Evolutionary conservation across 306 rosid genomes (phyloP).

Genomic region (Cyclanthera cordifolia): DNA sequence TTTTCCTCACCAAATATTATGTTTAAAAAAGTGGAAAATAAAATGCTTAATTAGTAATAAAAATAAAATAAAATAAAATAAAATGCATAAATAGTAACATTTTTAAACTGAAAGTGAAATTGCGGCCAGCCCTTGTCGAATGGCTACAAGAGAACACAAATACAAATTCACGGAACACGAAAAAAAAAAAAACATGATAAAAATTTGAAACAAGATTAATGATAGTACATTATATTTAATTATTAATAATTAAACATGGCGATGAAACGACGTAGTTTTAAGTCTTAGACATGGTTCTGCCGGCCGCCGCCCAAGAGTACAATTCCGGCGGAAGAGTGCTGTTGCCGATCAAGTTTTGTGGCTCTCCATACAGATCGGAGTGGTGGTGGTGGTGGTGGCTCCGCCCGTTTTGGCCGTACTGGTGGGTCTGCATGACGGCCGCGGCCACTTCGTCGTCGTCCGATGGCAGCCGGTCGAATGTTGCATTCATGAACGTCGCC

Average conservation of each 20-base stretch:
- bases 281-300: conserved; percentile 15
- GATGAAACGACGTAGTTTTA: background rate
- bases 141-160: background rate
- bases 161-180: background rate
- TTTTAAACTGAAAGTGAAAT: background rate
- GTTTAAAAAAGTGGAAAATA: no score
- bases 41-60: no score
- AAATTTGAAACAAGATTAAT: no score
- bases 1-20: no score
- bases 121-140: background rate
- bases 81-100: no score
- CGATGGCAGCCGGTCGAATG: conserved; percentile 78
- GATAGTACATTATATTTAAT: no score
- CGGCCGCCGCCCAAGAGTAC: conserved; percentile 13
- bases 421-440: conserved; percentile 19
- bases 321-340: conserved; percentile 11
- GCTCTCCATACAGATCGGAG: conserved; percentile 14
- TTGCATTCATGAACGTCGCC: conserved; percentile 91
- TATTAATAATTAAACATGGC: background rate
- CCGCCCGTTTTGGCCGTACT: conserved; percentile 13
- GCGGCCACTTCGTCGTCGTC: conserved; percentile 58
- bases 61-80: no score
- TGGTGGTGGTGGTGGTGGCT: conserved; percentile 11
- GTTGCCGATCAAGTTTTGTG: conserved; percentile 15
- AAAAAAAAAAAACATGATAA: background rate